phyloP scores from a whole-genome alignment of 1,139 yeast species.

The Hansenula sp. region DNA sequence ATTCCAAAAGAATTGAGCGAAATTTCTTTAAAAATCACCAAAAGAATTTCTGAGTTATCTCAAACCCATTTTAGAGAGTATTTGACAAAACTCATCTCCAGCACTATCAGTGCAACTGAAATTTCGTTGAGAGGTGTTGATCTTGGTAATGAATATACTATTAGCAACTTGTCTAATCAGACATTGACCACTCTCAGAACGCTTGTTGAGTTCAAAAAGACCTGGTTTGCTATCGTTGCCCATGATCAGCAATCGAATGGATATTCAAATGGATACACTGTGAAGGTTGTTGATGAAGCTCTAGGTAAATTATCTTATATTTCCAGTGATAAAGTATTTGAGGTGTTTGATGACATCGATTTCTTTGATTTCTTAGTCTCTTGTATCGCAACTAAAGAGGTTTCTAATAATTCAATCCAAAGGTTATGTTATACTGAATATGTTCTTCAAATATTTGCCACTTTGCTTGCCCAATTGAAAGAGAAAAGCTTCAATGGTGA shows the following conservation, averaged over 20 bases:
- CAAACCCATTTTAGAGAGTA: constrained; percentile 20
- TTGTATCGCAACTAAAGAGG: constrained; percentile 33
- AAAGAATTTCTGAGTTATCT: constrained; percentile 10
- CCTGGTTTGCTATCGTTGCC: constrained; percentile 11
- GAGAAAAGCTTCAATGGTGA: constrained; percentile 10
- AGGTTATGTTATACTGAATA: constrained; percentile 34
- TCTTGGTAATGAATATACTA: constrained; percentile 35
- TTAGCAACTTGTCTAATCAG: constrained; percentile 60
- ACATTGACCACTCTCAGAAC: constrained; percentile 55
- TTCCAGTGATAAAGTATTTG: constrained; percentile 24
- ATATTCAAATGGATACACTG: constrained; percentile 2
- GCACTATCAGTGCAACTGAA: constrained; percentile 62
- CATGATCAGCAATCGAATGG: neutral
- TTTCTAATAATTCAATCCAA: constrained; percentile 37
- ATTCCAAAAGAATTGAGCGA: constrained; percentile 7
- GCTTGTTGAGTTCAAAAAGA: constrained; percentile 40
- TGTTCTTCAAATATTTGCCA: constrained; percentile 20
- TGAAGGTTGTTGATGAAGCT: constrained; percentile 16
- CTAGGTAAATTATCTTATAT: constrained; percentile 36
- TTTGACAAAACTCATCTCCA: constrained; percentile 34
- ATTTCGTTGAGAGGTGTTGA: constrained; percentile 59
- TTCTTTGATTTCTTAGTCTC: constrained; percentile 50
- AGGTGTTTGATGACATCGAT: constrained; percentile 39
- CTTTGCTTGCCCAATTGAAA: constrained; percentile 17
- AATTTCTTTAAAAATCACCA: constrained; percentile 5